A percentile compares a stretch with the other conserved stretches of the same genome.
These are phyloP conservation scores for Exophiala phaeomuriformis DNA, from an alignment of 2,329 filamentous ascomycete genomes.

Conservation along the genomic window DNA sequence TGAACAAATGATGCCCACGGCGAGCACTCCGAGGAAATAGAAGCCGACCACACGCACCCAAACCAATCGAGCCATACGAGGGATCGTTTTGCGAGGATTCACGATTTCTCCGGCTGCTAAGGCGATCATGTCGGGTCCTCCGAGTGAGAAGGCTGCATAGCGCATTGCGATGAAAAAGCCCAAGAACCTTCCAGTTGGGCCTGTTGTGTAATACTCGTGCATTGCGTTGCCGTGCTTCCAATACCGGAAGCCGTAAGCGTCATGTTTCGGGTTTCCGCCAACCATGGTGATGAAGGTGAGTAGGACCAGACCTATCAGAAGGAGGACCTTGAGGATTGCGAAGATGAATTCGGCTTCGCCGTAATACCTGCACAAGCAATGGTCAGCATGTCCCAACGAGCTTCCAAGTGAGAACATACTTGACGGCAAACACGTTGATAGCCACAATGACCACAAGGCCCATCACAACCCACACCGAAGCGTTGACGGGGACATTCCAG, in stretches of 20 bases:
- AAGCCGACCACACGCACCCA: conserved; percentile 69
- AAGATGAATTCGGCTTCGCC: conserved; percentile 65
- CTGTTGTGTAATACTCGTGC: conserved; percentile 53
- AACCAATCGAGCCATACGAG: conserved; percentile 65
- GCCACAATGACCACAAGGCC: conserved; percentile 63
- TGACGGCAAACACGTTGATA: conserved; percentile 62
- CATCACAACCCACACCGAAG: conserved; percentile 70
- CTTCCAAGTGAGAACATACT: not conserved
- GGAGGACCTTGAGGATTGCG: conserved; percentile 59
- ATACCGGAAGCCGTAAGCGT: conserved; percentile 62
- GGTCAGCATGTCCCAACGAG: not conserved
- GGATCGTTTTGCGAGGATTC: conserved; percentile 60
- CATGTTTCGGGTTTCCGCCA: conserved; percentile 64
- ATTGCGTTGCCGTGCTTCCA: conserved; percentile 59
- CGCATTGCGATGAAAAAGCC: conserved; percentile 60
- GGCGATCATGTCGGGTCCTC: conserved; percentile 57
- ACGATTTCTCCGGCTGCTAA: conserved; percentile 59
- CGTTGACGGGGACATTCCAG: conserved; percentile 43
- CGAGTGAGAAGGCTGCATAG: conserved; percentile 59
- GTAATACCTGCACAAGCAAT: conserved; percentile 45
- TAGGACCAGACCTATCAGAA: conserved; percentile 59
- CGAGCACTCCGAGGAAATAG: conserved; percentile 64
- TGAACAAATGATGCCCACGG: conserved; percentile 61
- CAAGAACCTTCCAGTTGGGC: conserved; percentile 53
- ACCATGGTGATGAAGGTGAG: conserved; percentile 77